These are phyloP conservation scores for Dentiscutata heterogama DNA, from an alignment of 371 early-diverging fungal species.

Conservation along the genomic window DNA sequence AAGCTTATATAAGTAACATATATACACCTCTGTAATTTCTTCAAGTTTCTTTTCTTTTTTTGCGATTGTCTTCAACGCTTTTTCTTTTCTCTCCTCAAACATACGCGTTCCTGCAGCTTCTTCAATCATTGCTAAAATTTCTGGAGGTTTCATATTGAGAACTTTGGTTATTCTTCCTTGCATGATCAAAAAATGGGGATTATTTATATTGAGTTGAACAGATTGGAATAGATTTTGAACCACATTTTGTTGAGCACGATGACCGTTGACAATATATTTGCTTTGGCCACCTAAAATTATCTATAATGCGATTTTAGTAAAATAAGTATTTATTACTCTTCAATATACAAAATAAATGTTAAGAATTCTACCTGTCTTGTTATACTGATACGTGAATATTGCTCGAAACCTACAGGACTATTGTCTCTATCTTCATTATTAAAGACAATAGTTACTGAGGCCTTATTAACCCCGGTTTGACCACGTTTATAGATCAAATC, in stretches of 20 bases:
- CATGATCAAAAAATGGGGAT: slow-evolving; percentile 99
- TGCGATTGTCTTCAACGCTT: slow-evolving; percentile 92
- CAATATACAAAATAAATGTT: not conserved
- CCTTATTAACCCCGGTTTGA: slow-evolving; percentile 96
- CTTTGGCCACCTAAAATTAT: slow-evolving; percentile 93
- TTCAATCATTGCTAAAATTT: slow-evolving; percentile 97
- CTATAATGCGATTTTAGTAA: slow-evolving; percentile 53
- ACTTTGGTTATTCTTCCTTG: slow-evolving; percentile 99
- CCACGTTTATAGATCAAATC: slow-evolving; percentile 98
- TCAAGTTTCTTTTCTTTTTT: slow-evolving; percentile 97
- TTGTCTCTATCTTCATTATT: slow-evolving; percentile 88
- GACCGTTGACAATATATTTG: slow-evolving; percentile 97
- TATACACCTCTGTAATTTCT: slow-evolving; percentile 80
- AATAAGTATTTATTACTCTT: not conserved
- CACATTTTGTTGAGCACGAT: slow-evolving; percentile 89
- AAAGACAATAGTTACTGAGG: slow-evolving; percentile 97
- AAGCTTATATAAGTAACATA: not conserved
- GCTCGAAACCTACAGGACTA: slow-evolving; percentile 94
- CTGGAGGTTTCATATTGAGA: slow-evolving; percentile 98
- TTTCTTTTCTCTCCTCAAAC: slow-evolving; percentile 98
- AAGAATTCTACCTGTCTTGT: slow-evolving; percentile 85
- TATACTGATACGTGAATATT: slow-evolving; percentile 88
- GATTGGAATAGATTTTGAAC: slow-evolving; percentile 95
- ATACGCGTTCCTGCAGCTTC: slow-evolving; percentile 99
- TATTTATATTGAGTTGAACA: slow-evolving; percentile 97